Base-by-base conservation (phyloP, 75 land plant genomes). In the Pinus taeda region DNA sequence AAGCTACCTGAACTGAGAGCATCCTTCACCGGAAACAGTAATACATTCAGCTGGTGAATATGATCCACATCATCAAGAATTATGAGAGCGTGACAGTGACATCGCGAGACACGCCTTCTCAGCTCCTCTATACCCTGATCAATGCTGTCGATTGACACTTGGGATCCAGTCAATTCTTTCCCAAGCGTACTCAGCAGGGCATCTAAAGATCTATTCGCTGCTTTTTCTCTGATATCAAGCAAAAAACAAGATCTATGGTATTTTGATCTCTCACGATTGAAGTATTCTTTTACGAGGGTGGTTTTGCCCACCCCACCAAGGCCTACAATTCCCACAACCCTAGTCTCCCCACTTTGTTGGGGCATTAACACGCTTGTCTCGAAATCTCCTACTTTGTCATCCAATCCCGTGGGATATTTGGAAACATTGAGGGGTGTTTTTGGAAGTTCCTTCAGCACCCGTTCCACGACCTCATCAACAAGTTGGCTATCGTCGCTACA, bases 1-100 rank as follows among this genome's bases (percentile, higher is more conserved):
- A 66, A 66, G 30, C 49, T 66, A 36, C 20, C 42, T 4, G 6
- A 62, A 33, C 70, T 20, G 15, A 66, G 70, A 4, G 1, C 17
- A 4, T 66, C 42, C 42, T 36, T 66, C 36, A 7, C 1, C 36
- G 70, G 70, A 0, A 36, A 14, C 6, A 67, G 20, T 6, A 66
- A 29, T 17, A 39, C 45, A 36, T 66, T 6, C 17, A 66, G 37
- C 6, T 66, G 70, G 18, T 36, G 42, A 17, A 26, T 39, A 37
- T 66, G 70, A 36, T 66, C 70, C 70, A 66, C 70, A 36, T 66
- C 70, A 36, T 66, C 70, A 20, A 66, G 36, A 4, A 66, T 6
- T 14, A 66, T 12, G 4, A 66, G 18, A 4, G 15, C 69, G 29
- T 18, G 18, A 1, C 18, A 0, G 8, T 6, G 6, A 66, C 8